Percentiles rank a stretch among this genome's conserved stretches.
These are phyloP conservation scores for Podaxis sp. DNA, from an alignment of 768 basidiomycete genomes.

Conservation along the genomic window DNA sequence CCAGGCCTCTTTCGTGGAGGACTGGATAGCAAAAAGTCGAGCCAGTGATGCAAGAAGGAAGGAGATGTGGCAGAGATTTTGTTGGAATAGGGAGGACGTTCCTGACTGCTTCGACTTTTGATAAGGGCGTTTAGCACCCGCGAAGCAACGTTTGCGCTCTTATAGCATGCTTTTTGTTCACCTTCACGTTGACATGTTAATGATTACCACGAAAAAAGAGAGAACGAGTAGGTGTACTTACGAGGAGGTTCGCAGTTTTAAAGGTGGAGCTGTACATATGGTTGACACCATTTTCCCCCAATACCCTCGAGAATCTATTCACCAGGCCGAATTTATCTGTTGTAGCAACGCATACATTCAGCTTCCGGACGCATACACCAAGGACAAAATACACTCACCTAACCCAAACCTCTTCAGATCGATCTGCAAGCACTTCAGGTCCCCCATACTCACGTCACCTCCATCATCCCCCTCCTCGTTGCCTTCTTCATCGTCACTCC, in stretches of 20 bases:
- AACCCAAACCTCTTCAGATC: conserved; percentile 72
- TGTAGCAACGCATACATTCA: not conserved
- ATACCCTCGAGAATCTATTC: conserved; percentile 69
- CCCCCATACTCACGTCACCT: conserved; percentile 31
- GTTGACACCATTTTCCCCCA: conserved; percentile 73
- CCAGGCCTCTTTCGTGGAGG: no score
- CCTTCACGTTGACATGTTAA: conserved; percentile 29
- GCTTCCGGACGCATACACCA: not conserved
- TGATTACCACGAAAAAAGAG: not conserved
- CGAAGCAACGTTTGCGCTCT: conserved; percentile 59
- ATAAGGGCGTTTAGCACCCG: conserved; percentile 41
- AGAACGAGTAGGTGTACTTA: conserved; percentile 27
- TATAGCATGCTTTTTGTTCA: conserved; percentile 54
- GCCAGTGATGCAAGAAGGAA: no score
- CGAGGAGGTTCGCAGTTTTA: conserved; percentile 78
- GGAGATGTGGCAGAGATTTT: no score
- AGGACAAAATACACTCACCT: conserved; percentile 37
- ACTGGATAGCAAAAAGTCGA: no score
- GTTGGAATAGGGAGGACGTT: no score
- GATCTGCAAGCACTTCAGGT: conserved; percentile 70
- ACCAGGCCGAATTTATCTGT: conserved; percentile 78
- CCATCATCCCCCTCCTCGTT: conserved; percentile 38
- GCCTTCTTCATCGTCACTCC: conserved; percentile 11
- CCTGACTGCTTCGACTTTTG: no score
- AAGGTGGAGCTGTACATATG: conserved; percentile 86